Evolutionary conservation across 371 early-diverging fungal genomes (phyloP).

Genomic region (Apophysomyces ossiformis): DNA sequence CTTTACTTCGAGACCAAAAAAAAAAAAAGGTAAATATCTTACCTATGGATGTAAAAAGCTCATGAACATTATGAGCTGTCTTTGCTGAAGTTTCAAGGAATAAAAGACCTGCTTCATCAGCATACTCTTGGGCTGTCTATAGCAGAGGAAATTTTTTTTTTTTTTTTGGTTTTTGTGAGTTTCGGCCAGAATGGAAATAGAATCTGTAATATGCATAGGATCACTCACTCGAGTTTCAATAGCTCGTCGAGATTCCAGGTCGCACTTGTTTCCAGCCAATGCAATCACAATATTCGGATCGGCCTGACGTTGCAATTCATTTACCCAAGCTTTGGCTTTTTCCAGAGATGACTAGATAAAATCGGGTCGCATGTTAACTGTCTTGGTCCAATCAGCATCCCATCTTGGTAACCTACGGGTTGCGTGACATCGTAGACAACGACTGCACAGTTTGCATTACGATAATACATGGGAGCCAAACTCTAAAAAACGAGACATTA

Average conservation of each 20-base stretch:
- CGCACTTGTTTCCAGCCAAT: conserved; percentile 95
- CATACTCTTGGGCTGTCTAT: conserved; percentile 50
- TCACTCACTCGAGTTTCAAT: conserved; percentile 64
- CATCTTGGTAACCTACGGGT: conserved; percentile 50
- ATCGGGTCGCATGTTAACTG: neutral
- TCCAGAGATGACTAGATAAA: conserved; percentile 82
- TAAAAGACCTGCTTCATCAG: conserved; percentile 73
- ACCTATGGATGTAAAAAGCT: conserved; percentile 89
- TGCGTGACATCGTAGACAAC: conserved; percentile 99
- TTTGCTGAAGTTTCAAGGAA: conserved; percentile 92
- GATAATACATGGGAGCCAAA: conserved; percentile 99
- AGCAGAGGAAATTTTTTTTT: too few species aligned
- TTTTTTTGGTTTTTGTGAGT: neutral
- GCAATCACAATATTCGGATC: conserved; percentile 97
- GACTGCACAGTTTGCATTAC: conserved; percentile 95
- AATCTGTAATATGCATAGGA: too few species aligned
- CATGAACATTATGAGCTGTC: conserved; percentile 78
- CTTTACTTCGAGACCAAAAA: neutral
- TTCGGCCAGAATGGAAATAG: neutral
- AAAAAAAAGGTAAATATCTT: conserved; percentile 17
- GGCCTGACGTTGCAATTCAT: conserved; percentile 95
- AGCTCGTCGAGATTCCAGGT: conserved; percentile 79
- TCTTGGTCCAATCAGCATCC: neutral
- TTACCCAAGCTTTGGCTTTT: conserved; percentile 98
- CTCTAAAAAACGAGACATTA: conserved; percentile 55